A percentile compares a stretch with the other conserved stretches of the same genome.
Evolutionary conservation across 2,329 filamentous ascomycete genomes (phyloP).

Genomic region (Diplodia corticola): DNA sequence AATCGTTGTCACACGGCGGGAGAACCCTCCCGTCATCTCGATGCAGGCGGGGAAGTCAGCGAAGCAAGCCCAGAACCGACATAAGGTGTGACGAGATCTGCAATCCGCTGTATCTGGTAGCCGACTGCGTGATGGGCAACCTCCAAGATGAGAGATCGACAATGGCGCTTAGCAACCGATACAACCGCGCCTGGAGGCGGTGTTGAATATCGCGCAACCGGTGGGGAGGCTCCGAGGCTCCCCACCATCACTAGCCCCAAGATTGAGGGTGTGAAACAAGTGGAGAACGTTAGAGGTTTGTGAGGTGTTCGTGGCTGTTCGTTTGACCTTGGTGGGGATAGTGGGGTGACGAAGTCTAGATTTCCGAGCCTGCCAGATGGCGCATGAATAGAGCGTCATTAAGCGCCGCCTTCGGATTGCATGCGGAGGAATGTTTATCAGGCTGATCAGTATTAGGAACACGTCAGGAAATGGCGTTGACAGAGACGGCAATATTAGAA

Average conservation of each 20-base stretch:
- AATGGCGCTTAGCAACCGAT: not conserved
- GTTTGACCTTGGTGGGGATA: conserved; percentile 16
- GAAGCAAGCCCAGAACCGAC: conserved; percentile 6
- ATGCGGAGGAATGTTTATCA: not conserved
- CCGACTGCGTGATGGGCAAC: conserved; percentile 6
- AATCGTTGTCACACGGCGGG: not conserved
- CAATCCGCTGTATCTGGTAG: conserved; percentile 5
- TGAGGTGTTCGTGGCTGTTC: conserved; percentile 15
- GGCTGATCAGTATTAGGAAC: conserved; percentile 11
- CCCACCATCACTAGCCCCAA: not conserved
- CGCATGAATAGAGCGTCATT: conserved; percentile 3
- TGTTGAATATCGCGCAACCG: conserved; percentile 18
- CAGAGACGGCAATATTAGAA: conserved; percentile 4
- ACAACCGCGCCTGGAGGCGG: not conserved
- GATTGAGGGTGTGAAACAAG: conserved; percentile 9
- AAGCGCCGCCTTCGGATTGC: conserved; percentile 8
- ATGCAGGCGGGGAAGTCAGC: not conserved
- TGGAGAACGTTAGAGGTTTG: conserved; percentile 13
- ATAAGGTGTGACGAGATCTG: conserved; percentile 12
- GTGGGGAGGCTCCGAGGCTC: conserved; percentile 4
- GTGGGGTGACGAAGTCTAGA: conserved; percentile 17
- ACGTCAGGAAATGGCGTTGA: conserved; percentile 6
- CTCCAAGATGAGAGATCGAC: conserved; percentile 12
- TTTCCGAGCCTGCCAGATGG: conserved; percentile 18
- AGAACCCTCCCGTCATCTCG: not conserved